Base-by-base conservation (phyloP, 805 yeast genomes). In the Lachancea sp. region DNA sequence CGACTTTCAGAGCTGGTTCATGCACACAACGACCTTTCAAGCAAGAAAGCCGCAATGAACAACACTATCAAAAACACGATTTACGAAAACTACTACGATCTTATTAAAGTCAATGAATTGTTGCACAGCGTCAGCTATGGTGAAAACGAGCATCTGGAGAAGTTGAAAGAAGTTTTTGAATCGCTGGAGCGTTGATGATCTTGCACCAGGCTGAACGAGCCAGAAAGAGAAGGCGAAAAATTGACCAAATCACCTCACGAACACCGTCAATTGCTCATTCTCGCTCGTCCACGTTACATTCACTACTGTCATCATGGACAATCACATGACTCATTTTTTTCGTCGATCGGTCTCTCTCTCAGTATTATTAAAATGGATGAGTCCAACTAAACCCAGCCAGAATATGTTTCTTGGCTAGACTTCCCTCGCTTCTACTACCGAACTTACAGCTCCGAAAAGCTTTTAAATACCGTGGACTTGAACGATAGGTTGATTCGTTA, bases 51-150 rank as follows among this genome's bases (percentile, higher is more conserved):
- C 1, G 64, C 57, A 29, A 57, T 58, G 29, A 55, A 56, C 34
- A 59, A 58, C 44, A 79, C 77, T 38, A 81, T 81, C 50, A 83
- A 83, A 54, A 77, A 84, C 25, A 81, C 83, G 35, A 80, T 83
- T 10, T 83, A 83, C 61, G 85, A 83, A 60, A 83, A 83, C 56
- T 83, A 83, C 68, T 81, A 79, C 59, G 90, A 83, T 49, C 65
- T 83, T 51, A 81, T 83, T 56, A 80, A 81, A 54, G 74, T 83
- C 47, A 81, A 79, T 53, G 77, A 79, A 38, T 74, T 81, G 2
- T 62, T 83, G 42, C 60, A 59, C 44, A 68, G 45, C 31, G 54
- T 55, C 39, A 44, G 51, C 15, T 33, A 41, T 13, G 45, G 48
- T 9, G 51, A 49, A 16, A 49, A 47, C 22, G 45, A 44, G 17